Evolutionary conservation across 305 asterid species (phyloP).

Genomic region (Ilex paraguariensis): DNA sequence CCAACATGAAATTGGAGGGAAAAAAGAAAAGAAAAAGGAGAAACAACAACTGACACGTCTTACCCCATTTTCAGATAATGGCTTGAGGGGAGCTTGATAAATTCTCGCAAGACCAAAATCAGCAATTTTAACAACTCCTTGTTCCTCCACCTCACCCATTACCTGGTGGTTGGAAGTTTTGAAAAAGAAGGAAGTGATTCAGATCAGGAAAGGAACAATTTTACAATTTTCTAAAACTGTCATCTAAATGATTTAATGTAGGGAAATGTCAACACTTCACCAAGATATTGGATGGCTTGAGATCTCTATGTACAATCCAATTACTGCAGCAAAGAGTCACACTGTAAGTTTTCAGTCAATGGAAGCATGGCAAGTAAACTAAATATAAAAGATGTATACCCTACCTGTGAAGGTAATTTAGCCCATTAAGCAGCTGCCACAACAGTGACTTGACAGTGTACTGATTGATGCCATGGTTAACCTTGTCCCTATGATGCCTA

Average conservation of each 20-base stretch:
- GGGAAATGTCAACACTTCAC: conserved; percentile 29
- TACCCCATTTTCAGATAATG: conserved; percentile 94
- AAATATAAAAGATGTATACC: conserved; percentile 2
- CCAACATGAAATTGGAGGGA: no score
- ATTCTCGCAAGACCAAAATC: conserved; percentile 99
- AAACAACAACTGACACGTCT: conserved; percentile 15
- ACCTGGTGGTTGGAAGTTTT: conserved; percentile 45
- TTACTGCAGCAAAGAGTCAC: conserved; percentile 55
- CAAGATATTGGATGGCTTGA: conserved; percentile 97
- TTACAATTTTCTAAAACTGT: no score
- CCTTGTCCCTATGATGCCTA: conserved; percentile 98
- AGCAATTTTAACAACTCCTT: conserved; percentile 89
- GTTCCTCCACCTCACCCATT: conserved; percentile 99
- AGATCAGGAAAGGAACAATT: not conserved
- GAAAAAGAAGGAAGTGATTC: conserved; percentile 8
- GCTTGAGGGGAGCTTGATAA: conserved; percentile 88
- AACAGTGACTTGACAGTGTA: conserved; percentile 82
- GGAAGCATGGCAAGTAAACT: conserved; percentile 1
- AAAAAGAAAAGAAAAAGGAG: not conserved
- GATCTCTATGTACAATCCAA: conserved; percentile 97
- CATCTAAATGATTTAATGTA: not conserved
- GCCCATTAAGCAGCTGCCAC: conserved; percentile 99
- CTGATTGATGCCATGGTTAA: conserved; percentile 72
- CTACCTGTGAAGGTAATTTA: conserved; percentile 94
- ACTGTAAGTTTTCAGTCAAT: not conserved